Evolutionary conservation across 768 basidiomycete species (phyloP).

Genomic region (Macrocybe gigantea): DNA sequence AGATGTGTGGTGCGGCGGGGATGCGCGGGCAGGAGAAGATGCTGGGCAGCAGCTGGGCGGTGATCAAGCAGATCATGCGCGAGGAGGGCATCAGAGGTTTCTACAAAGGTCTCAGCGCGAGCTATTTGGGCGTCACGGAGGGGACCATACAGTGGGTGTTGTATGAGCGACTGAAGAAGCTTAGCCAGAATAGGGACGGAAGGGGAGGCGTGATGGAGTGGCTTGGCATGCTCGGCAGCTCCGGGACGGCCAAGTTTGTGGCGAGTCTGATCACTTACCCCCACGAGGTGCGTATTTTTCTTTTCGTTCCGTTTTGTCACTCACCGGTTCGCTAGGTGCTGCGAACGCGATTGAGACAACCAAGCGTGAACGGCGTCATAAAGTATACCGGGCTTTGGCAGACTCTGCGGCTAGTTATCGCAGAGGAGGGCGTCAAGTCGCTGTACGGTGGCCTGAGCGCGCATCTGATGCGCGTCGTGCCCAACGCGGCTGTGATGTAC

Average conservation of each 20-base stretch:
- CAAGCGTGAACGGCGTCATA: conserved; percentile 64
- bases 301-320: conserved; percentile 1
- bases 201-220: conserved; percentile 60
- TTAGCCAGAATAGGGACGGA: conserved; percentile 50
- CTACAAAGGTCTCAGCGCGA: conserved; percentile 93
- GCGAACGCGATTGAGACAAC: conserved; percentile 89
- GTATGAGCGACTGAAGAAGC: conserved; percentile 84
- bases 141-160: conserved; percentile 96
- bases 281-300: conserved; percentile 68
- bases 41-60: conserved; percentile 49
- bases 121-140: conserved; percentile 93
- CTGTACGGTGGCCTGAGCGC: conserved; percentile 92
- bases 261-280: conserved; percentile 97
- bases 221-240: conserved; percentile 81
- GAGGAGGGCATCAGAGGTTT: conserved; percentile 84
- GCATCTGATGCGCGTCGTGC: conserved; percentile 94
- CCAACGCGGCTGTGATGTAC: conserved; percentile 97
- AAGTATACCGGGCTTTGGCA: conserved; percentile 87
- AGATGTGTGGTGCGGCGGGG: conserved; percentile 1
- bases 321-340: conserved; percentile 51
- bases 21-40: conserved; percentile 16
- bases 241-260: conserved; percentile 89
- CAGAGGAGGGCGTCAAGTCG: conserved; percentile 83
- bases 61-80: conserved; percentile 68
- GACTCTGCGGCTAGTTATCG: conserved; percentile 77